These are phyloP conservation scores for Inga oerstediana DNA, from an alignment of 306 rosid genomes.

Conservation along the genomic window DNA sequence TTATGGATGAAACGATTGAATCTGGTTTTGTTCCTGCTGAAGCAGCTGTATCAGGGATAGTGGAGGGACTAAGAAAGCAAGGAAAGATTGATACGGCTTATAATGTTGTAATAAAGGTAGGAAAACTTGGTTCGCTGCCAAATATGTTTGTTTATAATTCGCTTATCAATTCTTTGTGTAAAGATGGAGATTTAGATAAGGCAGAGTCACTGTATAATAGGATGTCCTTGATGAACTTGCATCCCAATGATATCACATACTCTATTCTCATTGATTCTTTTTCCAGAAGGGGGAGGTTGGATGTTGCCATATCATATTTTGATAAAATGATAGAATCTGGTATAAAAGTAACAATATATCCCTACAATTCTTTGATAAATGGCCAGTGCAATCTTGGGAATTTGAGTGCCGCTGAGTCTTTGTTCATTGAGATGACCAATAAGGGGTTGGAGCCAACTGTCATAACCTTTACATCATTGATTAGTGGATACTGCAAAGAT, in stretches of 20 bases:
- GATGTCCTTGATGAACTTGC: conserved; percentile 61
- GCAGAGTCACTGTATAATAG: conserved; percentile 63
- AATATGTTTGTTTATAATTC: conserved; percentile 74
- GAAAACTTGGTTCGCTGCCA: conserved; percentile 61
- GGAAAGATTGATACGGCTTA: conserved; percentile 62
- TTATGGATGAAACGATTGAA: conserved; percentile 77
- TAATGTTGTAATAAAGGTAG: conserved; percentile 59
- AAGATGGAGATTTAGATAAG: conserved; percentile 66
- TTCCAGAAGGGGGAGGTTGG: conserved; percentile 71
- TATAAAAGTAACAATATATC: conserved; percentile 57
- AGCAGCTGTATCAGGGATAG: conserved; percentile 69
- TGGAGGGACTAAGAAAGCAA: conserved; percentile 76
- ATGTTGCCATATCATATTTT: conserved; percentile 64
- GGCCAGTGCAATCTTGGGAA: conserved; percentile 82
- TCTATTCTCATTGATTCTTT: conserved; percentile 83
- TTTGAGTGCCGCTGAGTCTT: conserved; percentile 58
- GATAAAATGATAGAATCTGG: conserved; percentile 60
- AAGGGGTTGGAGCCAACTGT: conserved; percentile 74
- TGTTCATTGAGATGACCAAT: conserved; percentile 57
- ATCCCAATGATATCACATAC: conserved; percentile 73
- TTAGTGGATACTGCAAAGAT: conserved; percentile 69
- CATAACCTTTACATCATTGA: conserved; percentile 71
- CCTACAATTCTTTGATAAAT: conserved; percentile 81
- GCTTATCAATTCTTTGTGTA: conserved; percentile 74
- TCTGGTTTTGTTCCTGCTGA: conserved; percentile 64